These are phyloP conservation scores for Teratosphaeriaceae sp. DNA, from an alignment of 2,329 filamentous ascomycete species.

Conservation along the genomic window DNA sequence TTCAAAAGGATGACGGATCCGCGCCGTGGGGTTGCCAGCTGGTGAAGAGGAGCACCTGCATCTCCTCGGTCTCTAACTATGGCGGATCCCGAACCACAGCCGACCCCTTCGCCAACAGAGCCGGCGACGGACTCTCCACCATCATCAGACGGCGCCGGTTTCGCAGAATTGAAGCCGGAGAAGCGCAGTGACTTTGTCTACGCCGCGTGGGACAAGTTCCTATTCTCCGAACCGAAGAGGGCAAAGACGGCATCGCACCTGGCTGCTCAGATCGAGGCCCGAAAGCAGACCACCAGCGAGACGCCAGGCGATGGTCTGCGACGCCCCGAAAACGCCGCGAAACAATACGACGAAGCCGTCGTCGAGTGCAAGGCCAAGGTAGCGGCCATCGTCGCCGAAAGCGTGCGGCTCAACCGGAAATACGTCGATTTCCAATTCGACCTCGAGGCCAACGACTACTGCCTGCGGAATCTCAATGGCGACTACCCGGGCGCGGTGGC, in stretches of 20 bases:
- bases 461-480: slow-evolving; percentile 23
- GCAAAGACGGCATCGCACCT: slow-evolving; percentile 19
- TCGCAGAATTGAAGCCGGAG: neutral
- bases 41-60: no score
- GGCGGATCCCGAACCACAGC: no score
- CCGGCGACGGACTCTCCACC: neutral
- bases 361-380: slow-evolving; percentile 59
- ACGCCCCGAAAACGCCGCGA: slow-evolving; percentile 21
- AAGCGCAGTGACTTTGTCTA: slow-evolving; percentile 20
- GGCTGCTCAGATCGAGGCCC: slow-evolving; percentile 14
- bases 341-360: slow-evolving; percentile 65
- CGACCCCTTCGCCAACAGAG: no score
- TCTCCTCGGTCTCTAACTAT: no score
- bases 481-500: slow-evolving; percentile 15
- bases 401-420: slow-evolving; percentile 72
- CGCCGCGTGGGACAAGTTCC: slow-evolving; percentile 27
- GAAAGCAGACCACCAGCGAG: slow-evolving; percentile 14
- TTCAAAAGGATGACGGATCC: no score
- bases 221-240: slow-evolving; percentile 22
- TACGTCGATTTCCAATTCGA: slow-evolving; percentile 86
- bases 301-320: slow-evolving; percentile 17
- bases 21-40: no score
- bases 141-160: neutral
- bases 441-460: slow-evolving; percentile 58
- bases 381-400: slow-evolving; percentile 54